Evolutionary conservation across 2,329 filamentous ascomycete species (phyloP).

Genomic region (Fusarium hainanense): DNA sequence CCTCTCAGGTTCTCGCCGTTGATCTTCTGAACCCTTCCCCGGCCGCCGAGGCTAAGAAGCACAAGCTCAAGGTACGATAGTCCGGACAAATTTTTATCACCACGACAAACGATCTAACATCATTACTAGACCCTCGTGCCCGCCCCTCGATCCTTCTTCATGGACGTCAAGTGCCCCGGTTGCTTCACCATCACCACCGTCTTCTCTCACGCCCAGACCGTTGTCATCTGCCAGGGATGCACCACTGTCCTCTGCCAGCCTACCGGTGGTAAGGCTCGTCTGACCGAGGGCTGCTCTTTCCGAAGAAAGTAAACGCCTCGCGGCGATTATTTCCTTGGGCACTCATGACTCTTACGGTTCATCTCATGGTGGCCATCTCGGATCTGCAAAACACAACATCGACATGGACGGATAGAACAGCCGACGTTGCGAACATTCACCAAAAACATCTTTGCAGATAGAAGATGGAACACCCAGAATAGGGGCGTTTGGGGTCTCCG

Average conservation of each 20-base stretch:
- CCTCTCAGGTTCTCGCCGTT: slow-evolving; percentile 94
- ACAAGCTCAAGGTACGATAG: slow-evolving; percentile 96
- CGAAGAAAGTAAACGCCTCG: slow-evolving; percentile 91
- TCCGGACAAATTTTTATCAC: slow-evolving; percentile 20
- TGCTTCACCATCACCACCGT: slow-evolving; percentile 99
- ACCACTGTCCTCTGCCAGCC: slow-evolving; percentile 99
- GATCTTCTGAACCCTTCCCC: slow-evolving; percentile 99
- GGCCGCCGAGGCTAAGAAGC: slow-evolving; percentile 98
- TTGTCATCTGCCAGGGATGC: slow-evolving; percentile 99
- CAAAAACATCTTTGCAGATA: slow-evolving; percentile 69
- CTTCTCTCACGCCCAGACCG: slow-evolving; percentile 99
- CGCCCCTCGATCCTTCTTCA: slow-evolving; percentile 99
- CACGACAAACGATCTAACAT: slow-evolving; percentile 42
- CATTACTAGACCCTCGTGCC: slow-evolving; percentile 84
- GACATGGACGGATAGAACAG: slow-evolving; percentile 63
- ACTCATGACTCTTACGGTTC: slow-evolving; percentile 62
- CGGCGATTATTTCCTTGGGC: slow-evolving; percentile 60
- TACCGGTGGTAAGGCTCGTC: slow-evolving; percentile 97
- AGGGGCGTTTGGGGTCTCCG: slow-evolving; percentile 80
- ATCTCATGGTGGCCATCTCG: slow-evolving; percentile 66
- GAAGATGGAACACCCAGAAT: slow-evolving; percentile 75
- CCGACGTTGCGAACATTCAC: slow-evolving; percentile 57
- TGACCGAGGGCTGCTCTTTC: slow-evolving; percentile 99
- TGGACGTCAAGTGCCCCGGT: slow-evolving; percentile 99
- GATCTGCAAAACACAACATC: slow-evolving; percentile 66